Conservation (phyloP, 2,329 filamentous ascomycete genomes). For the Dryadomyces sulphureus region DNA sequence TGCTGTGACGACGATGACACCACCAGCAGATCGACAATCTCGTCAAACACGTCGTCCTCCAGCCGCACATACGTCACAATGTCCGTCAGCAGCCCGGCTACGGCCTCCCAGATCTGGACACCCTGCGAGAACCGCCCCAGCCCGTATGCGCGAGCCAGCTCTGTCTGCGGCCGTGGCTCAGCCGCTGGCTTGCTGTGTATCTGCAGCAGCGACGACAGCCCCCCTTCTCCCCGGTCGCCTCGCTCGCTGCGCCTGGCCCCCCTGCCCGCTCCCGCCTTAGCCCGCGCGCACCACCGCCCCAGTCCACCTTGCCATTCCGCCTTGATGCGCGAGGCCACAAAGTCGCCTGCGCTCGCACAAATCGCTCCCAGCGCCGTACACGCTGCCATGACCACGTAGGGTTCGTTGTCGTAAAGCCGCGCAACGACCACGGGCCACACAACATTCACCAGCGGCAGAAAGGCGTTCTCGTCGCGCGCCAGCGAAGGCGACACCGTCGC, state of each 20-base stretch:
- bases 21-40: constrained; percentile 48
- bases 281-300: constrained; percentile 30
- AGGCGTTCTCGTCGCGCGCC: constrained; percentile 62
- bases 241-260: constrained; percentile 5
- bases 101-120: constrained; percentile 48
- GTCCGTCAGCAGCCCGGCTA: constrained; percentile 41
- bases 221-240: not conserved
- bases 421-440: constrained; percentile 72
- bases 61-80: constrained; percentile 49
- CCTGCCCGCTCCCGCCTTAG: constrained; percentile 24
- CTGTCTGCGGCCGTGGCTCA: no score
- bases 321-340: constrained; percentile 62
- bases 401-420: constrained; percentile 51
- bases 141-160: constrained; percentile 13
- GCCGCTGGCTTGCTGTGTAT: not conserved
- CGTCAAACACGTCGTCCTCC: constrained; percentile 57
- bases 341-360: constrained; percentile 62
- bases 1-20: constrained; percentile 25
- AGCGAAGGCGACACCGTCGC: constrained; percentile 58
- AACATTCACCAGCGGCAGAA: constrained; percentile 77
- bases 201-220: not conserved
- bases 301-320: constrained; percentile 50
- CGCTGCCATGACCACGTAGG: constrained; percentile 55
- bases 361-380: constrained; percentile 54
- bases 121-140: constrained; percentile 46